Percentiles rank a stretch among this genome's conserved stretches.
Evolutionary conservation across 371 early-diverging fungal genomes (phyloP).

Genomic region (Mortierella sp.): DNA sequence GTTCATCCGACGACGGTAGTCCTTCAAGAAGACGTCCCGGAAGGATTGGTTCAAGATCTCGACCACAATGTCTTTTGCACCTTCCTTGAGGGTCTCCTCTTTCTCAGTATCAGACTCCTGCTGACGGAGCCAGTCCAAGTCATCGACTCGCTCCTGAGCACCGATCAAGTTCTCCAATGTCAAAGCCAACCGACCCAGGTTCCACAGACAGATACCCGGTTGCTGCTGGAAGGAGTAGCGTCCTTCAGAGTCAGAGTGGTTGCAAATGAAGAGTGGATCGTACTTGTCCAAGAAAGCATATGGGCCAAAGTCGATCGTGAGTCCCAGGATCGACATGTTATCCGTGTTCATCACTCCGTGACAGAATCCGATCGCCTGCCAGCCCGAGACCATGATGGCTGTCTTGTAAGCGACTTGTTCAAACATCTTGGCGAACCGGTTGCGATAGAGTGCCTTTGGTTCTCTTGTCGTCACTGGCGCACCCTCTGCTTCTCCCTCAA

Average conservation of each 20-base stretch:
- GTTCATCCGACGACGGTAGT: constrained; percentile 52
- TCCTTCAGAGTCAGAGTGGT: constrained; percentile 77
- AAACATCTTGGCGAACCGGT: constrained; percentile 76
- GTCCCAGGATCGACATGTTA: constrained; percentile 88
- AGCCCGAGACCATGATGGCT: constrained; percentile 84
- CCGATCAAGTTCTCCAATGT: constrained; percentile 80
- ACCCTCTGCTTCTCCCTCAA: constrained; percentile 20
- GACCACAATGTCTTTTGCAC: constrained; percentile 58
- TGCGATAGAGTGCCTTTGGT: constrained; percentile 38
- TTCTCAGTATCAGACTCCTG: constrained; percentile 38
- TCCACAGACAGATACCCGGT: constrained; percentile 88
- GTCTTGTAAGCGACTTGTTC: constrained; percentile 76
- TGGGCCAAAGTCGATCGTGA: constrained; percentile 94
- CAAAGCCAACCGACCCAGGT: constrained; percentile 79
- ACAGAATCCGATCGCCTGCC: constrained; percentile 90
- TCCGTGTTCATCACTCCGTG: constrained; percentile 95
- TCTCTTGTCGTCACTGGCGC: constrained; percentile 10
- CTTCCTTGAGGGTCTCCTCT: constrained; percentile 58
- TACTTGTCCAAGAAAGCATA: constrained; percentile 89
- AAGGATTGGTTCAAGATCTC: constrained; percentile 55
- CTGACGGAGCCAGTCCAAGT: constrained; percentile 36
- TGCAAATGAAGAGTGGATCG: constrained; percentile 83
- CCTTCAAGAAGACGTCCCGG: constrained; percentile 53
- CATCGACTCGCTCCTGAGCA: constrained; percentile 63
- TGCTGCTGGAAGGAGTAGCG: constrained; percentile 89